A percentile compares a stretch with the other conserved stretches of the same genome.
Evolutionary conservation across 495 filamentous ascomycete species (phyloP).

Genomic region (Hypoxylon perforatum): DNA sequence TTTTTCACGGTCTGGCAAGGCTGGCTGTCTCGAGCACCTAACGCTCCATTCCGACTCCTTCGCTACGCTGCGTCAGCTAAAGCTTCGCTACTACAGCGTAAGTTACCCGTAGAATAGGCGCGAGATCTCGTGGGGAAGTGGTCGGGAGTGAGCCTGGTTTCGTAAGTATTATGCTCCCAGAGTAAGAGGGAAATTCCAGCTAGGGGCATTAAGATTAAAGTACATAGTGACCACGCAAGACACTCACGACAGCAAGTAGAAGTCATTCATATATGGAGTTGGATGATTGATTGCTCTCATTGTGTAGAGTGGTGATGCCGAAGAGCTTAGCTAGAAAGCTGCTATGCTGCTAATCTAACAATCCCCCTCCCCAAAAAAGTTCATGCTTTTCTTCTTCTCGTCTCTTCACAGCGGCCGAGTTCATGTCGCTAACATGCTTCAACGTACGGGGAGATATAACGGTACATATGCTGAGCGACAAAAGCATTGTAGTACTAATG

Average conservation of each 20-base stretch:
- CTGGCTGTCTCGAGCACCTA: too few relatives aligned
- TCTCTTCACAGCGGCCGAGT: constrained; percentile 13
- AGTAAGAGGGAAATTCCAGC: too few relatives aligned
- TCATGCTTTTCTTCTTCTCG: constrained; percentile 6
- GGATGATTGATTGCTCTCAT: constrained; percentile 31
- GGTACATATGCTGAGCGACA: constrained; percentile 10
- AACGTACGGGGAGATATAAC: constrained; percentile 6
- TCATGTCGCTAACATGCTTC: constrained; percentile 10
- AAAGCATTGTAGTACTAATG: constrained; percentile 4
- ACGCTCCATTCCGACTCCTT: too few relatives aligned
- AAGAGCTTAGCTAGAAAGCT: constrained; percentile 32
- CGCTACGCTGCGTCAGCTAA: too few relatives aligned
- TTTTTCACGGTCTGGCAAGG: too few relatives aligned
- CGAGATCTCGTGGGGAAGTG: too few relatives aligned
- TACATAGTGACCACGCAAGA: too few relatives aligned
- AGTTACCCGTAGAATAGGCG: too few relatives aligned
- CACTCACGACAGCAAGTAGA: neutral
- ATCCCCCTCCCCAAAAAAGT: constrained; percentile 19
- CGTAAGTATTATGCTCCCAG: too few relatives aligned
- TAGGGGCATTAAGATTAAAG: too few relatives aligned
- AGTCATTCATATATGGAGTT: constrained; percentile 3
- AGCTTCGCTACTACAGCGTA: too few relatives aligned
- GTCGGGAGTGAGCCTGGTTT: too few relatives aligned
- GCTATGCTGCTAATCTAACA: constrained; percentile 31
- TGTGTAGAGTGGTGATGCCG: constrained; percentile 35